A percentile compares a stretch with the other conserved stretches of the same genome.
Evolutionary conservation across 257 asterid genomes (phyloP).

Genomic region (Jaltomata sinuosa): DNA sequence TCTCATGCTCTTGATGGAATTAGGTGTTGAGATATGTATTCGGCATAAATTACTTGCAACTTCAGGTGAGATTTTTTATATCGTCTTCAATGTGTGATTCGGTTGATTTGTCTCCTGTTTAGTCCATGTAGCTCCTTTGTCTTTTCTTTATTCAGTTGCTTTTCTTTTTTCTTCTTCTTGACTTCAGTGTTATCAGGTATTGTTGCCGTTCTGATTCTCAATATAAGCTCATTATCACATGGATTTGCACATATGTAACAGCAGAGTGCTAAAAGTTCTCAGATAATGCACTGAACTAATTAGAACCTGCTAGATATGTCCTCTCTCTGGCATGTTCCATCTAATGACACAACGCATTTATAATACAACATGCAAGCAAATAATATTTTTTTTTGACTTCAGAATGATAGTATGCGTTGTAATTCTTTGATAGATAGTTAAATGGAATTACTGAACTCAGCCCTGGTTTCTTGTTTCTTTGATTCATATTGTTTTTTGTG

Average conservation of each 20-base stretch:
- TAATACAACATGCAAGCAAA: neutral
- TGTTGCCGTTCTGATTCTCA: neutral
- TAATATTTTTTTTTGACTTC: neutral
- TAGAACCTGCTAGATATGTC: neutral
- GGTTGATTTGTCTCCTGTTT: neutral
- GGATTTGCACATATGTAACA: neutral
- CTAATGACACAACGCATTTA: neutral
- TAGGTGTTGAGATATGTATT: slow-evolving; percentile 90
- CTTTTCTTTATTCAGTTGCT: too few relatives aligned
- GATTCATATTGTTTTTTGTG: neutral
- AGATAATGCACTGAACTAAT: neutral
- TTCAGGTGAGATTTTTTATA: slow-evolving; percentile 40
- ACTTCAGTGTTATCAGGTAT: too few relatives aligned
- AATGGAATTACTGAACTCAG: neutral
- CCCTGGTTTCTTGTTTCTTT: neutral
- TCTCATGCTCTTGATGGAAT: slow-evolving; percentile 83
- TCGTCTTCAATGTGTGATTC: neutral
- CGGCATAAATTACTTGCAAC: slow-evolving; percentile 80
- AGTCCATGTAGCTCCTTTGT: too few relatives aligned
- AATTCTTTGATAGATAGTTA: neutral
- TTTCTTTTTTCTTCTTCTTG: too few relatives aligned
- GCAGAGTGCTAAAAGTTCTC: neutral
- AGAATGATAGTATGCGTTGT: neutral
- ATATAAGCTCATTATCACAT: neutral
- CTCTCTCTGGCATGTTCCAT: neutral